Base-by-base conservation (phyloP, 164 flowering plant species). In the Vitis labrusca region DNA sequence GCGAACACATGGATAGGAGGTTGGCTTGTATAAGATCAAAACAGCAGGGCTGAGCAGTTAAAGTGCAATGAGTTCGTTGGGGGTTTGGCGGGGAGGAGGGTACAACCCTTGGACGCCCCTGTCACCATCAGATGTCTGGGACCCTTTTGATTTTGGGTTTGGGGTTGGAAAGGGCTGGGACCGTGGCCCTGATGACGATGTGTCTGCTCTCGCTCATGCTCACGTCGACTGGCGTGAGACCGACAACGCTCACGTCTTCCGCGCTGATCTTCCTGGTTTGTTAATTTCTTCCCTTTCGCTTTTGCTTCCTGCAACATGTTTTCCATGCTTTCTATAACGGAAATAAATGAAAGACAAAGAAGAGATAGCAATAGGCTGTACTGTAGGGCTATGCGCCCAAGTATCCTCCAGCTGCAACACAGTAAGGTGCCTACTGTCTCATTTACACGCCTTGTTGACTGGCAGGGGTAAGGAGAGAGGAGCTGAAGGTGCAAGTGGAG, bases 191-290 rank as follows among this genome's bases (percentile, higher is more conserved):
- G 65, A 65, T 2, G 77, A 73, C 51, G 66, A 67, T 5, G n/a
- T 52, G 27, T 10, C 63, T 1, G 66, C 67, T 50, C 8, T 73
- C 5, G 73, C 75, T 51, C 71, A 27, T 14, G 69, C 71, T 49
- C 59, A 68, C 27, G 80, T 76, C 5, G 82, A 78, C 16, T 78
- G 84, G 84, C 76, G 74, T 9, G 84, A 81, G 62, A 81, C 82
- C 10, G 69, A 74, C 5, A 54, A 54, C 16, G 76, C 80, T 60
- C 84, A 81, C 67, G 62, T 76, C 62, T 71, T 78, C 70, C 73
- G 51, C 48, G 76, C 63, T 59, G 82, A 78, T 61, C 70, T 81
- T 50, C 84, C 84, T 17, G 78, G 81, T 81, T 29, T 3, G 57
- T 23, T 23, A 23, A 23, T 23, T 23, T 23, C 27, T 23, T n/a